A percentile compares a stretch with the other conserved stretches of the same genome.
Conservation (phyloP, 352 stramenopile genomes). For the Globisporangium okanoganense region DNA sequence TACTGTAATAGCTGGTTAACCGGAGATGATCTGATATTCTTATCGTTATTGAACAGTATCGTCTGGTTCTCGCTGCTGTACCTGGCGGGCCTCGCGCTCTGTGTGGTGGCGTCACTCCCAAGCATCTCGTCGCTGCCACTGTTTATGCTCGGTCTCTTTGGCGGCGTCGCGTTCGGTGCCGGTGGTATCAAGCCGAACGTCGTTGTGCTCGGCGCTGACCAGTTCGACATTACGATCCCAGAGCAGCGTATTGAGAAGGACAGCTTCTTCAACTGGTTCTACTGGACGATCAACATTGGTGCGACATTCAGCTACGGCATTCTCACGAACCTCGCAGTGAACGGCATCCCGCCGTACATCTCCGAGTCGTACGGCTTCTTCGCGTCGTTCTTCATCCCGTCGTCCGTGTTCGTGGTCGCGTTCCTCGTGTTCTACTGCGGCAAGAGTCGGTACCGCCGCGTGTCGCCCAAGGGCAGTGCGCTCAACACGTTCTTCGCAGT, state of each 20-base stretch:
- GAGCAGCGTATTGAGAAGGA: constrained; percentile 74
- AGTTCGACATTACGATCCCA: constrained; percentile 75
- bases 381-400: constrained; percentile 85
- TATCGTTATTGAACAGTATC: constrained; percentile 28
- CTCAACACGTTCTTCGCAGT: constrained; percentile 72
- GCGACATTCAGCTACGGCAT: constrained; percentile 89
- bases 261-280: constrained; percentile 94
- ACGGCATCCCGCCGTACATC: constrained; percentile 83
- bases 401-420: constrained; percentile 72
- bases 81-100: constrained; percentile 61
- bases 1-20: neutral
- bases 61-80: constrained; percentile 75
- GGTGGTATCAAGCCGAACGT: constrained; percentile 79
- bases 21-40: neutral
- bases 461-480: constrained; percentile 74
- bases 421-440: constrained; percentile 80
- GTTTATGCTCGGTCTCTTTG: constrained; percentile 83
- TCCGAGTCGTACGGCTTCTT: constrained; percentile 84
- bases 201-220: constrained; percentile 71
- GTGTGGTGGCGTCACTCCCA: constrained; percentile 57
- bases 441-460: constrained; percentile 50
- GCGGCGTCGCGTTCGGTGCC: constrained; percentile 64
- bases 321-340: constrained; percentile 88
- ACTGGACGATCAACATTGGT: constrained; percentile 92
- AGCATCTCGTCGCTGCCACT: constrained; percentile 53